phyloP scores from a whole-genome alignment of 148 eudicot genomes.

The Camellia granthamiana region DNA sequence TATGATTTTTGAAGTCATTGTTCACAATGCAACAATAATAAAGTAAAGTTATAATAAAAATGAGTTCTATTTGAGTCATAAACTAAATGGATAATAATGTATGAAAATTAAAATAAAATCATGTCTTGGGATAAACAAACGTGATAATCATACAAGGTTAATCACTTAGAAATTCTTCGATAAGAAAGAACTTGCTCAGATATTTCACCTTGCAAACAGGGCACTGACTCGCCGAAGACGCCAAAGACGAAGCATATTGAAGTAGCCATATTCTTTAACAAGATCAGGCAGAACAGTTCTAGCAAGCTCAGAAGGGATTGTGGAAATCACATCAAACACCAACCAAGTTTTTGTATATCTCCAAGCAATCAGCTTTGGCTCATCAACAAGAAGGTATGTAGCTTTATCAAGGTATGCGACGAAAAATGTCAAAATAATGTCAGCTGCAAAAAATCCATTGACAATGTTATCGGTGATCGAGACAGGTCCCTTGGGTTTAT shows the following conservation, averaged over 20 bases:
- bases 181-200: neutral
- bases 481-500: conserved; percentile 7
- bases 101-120: neutral
- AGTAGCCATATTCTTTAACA: conserved; percentile 50
- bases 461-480: conserved; percentile 16
- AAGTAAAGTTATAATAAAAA: neutral
- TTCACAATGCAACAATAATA: neutral
- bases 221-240: conserved; percentile 77
- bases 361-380: conserved; percentile 55
- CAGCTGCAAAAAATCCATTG: conserved; percentile 22
- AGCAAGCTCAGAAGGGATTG: conserved; percentile 65
- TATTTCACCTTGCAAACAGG: conserved; percentile 67
- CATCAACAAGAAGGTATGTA: conserved; percentile 66
- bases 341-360: conserved; percentile 60
- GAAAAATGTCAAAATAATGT: conserved; percentile 40
- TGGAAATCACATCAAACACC: conserved; percentile 64
- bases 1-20: neutral
- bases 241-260: conserved; percentile 86
- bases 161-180: neutral
- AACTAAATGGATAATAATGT: neutral
- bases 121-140: neutral
- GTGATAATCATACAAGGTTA: neutral
- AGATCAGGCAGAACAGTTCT: conserved; percentile 35
- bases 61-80: neutral
- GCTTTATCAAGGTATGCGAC: conserved; percentile 68